Evolutionary conservation across 2,329 filamentous ascomycete genomes (phyloP).

Genomic region (Onygena corvina): DNA sequence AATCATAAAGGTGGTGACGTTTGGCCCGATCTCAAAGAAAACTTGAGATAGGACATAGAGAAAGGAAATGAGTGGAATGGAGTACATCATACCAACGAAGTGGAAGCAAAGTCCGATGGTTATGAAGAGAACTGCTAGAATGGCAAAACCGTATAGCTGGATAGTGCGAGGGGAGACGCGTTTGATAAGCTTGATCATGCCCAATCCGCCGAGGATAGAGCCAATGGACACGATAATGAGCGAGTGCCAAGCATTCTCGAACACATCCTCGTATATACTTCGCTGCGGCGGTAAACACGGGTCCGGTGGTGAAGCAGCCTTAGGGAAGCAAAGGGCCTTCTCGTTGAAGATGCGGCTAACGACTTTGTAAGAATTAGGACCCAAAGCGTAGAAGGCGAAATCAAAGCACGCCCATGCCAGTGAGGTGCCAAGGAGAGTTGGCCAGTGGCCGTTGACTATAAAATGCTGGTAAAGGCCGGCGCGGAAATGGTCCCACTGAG

Average conservation of each 20-base stretch:
- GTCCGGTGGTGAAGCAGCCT: too few relatives aligned
- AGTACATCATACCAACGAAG: background rate
- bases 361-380: conserved; percentile 15
- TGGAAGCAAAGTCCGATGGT: conserved; percentile 6
- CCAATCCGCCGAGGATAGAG: conserved; percentile 13
- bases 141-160: conserved; percentile 7
- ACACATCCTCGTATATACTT: conserved; percentile 12
- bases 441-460: conserved; percentile 14
- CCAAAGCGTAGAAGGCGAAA: conserved; percentile 16
- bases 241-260: conserved; percentile 14
- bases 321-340: conserved; percentile 5
- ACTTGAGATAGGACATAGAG: conserved; percentile 2
- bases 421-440: conserved; percentile 14
- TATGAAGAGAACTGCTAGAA: conserved; percentile 4
- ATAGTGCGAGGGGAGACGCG: conserved; percentile 12
- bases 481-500: conserved; percentile 11
- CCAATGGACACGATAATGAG: conserved; percentile 16
- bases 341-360: conserved; percentile 14
- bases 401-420: conserved; percentile 16
- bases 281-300: background rate
- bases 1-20: conserved; percentile 21
- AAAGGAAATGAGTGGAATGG: conserved; percentile 5
- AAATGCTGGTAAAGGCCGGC: conserved; percentile 14
- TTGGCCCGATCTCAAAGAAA: conserved; percentile 5
- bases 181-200: conserved; percentile 16